Base-by-base conservation (phyloP, 257 asterid genomes). In the Lycium ferocissimum region DNA sequence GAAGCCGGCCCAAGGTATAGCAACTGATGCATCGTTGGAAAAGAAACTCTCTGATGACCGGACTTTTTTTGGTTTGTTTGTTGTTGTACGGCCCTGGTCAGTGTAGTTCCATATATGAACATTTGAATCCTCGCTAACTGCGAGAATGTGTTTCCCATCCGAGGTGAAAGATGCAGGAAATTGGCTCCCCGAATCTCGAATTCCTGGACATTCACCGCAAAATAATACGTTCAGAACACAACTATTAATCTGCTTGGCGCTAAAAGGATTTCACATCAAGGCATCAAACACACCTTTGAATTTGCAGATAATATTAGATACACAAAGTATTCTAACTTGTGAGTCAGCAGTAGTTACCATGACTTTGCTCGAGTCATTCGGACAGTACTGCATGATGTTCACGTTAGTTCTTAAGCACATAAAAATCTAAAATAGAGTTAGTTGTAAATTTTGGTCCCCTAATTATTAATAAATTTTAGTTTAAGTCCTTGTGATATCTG, bases 291-390 rank as follows among this genome's bases (percentile, higher is more conserved):
- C 71, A 92, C 98, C 98, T 89, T 92, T 95, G 85, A 94, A 92
- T 90, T 94, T 96, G 89, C 95, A 89, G 86, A 94, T 67, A 71
- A 96, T 47, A 53, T 89, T 89, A 56, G 95, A 75, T 53, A 98
- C 98, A 40, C 90, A 83, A 43, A 96, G 92, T 72, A 95, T 89
- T 66, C 90, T 93, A 71, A 96, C 93, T 90, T 92, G 94, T 0
- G 98, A 92, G 88, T 94, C 98, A 4, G 97, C 98, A 83, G 92
- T 93, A 69, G 97, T 93, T 72, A 94, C 98, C 97, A 96, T 90
- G 38, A 96, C 91, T 90, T 95, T 96, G 88, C 90, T 93, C n/a
- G 75, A 70, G 71, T 95, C 98, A 18, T 86, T 89, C 7, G 98
- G 98, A 80, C 94, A 96, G 85, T 92, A 96, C 99, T 94, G 93